Percentiles rank a stretch among this genome's conserved stretches.
These are phyloP conservation scores for Neofusicoccum umdonicola DNA, from an alignment of 2,329 filamentous ascomycete genomes.

Conservation along the genomic window DNA sequence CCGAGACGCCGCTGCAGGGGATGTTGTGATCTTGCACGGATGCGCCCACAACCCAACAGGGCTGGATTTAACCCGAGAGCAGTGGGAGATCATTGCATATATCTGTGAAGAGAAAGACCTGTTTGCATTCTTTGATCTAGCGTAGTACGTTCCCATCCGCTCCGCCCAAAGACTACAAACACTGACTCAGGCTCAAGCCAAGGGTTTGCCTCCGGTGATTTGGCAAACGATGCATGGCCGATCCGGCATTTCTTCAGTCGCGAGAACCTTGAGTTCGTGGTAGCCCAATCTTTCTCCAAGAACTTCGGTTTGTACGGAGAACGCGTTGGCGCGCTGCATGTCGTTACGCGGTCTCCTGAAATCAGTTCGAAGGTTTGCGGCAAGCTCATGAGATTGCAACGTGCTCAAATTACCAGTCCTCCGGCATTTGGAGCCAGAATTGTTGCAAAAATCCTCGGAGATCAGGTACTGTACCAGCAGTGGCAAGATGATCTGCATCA, in stretches of 20 bases:
- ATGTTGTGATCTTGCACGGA: constrained; percentile 37
- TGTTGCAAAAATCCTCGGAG: constrained; percentile 27
- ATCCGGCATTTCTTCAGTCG: constrained; percentile 29
- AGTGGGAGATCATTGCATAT: constrained; percentile 35
- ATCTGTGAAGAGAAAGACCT: constrained; percentile 29
- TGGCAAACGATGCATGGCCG: constrained; percentile 35
- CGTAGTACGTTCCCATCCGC: constrained; percentile 24
- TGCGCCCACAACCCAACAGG: constrained; percentile 42
- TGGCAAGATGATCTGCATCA: constrained; percentile 35
- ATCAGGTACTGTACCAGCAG: constrained; percentile 22
- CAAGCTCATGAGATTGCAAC: constrained; percentile 17
- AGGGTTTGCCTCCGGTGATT: constrained; percentile 36
- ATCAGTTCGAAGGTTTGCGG: not conserved
- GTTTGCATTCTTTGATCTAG: constrained; percentile 37
- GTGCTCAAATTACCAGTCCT: constrained; percentile 29
- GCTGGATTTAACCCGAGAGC: constrained; percentile 31
- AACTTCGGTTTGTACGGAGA: constrained; percentile 41
- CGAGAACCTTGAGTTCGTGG: constrained; percentile 20
- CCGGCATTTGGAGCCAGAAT: constrained; percentile 31
- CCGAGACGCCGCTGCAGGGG: constrained; percentile 24
- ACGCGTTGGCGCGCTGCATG: constrained; percentile 30
- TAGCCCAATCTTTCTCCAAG: constrained; percentile 38
- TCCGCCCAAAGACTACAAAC: not conserved
- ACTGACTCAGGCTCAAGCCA: constrained; percentile 20
- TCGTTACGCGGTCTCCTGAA: constrained; percentile 10